Evolutionary conservation across 768 basidiomycete species (phyloP).

Genomic region (Xanthoconium purpureum): DNA sequence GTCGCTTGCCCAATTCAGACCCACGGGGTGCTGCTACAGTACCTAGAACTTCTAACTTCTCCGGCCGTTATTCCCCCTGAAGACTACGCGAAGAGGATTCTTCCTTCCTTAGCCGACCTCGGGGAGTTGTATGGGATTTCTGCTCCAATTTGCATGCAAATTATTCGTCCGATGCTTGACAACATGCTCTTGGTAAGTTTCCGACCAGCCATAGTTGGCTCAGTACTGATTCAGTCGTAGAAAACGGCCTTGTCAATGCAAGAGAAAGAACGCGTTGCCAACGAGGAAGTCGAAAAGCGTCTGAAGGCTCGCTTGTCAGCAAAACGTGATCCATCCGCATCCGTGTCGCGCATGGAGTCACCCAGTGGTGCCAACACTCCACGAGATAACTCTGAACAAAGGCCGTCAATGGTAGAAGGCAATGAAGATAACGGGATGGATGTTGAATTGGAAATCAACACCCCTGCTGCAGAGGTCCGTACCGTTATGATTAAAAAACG

Average conservation of each 20-base stretch:
- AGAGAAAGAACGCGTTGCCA: conserved; percentile 66
- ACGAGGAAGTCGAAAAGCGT: conserved; percentile 75
- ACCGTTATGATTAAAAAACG: not conserved
- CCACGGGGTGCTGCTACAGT: conserved; percentile 90
- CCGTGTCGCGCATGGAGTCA: conserved; percentile 61
- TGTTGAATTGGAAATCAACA: conserved; percentile 36
- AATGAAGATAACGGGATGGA: conserved; percentile 54
- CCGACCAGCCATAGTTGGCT: not conserved
- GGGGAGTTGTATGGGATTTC: conserved; percentile 76
- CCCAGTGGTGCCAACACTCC: conserved; percentile 41
- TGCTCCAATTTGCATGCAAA: conserved; percentile 89
- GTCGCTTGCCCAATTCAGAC: conserved; percentile 49
- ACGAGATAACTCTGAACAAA: conserved; percentile 26
- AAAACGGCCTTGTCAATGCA: conserved; percentile 58
- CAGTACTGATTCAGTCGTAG: conserved; percentile 33
- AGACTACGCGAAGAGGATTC: conserved; percentile 69
- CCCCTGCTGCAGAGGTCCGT: conserved; percentile 27
- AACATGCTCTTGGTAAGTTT: conserved; percentile 53
- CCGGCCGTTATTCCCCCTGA: conserved; percentile 62
- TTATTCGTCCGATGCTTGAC: conserved; percentile 80
- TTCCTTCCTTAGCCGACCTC: conserved; percentile 75
- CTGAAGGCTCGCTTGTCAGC: conserved; percentile 73
- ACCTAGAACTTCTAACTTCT: conserved; percentile 80
- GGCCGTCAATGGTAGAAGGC: conserved; percentile 29
- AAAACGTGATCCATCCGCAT: conserved; percentile 63